Conservation (phyloP, 805 yeast genomes). For the Candida nemodendra region DNA sequence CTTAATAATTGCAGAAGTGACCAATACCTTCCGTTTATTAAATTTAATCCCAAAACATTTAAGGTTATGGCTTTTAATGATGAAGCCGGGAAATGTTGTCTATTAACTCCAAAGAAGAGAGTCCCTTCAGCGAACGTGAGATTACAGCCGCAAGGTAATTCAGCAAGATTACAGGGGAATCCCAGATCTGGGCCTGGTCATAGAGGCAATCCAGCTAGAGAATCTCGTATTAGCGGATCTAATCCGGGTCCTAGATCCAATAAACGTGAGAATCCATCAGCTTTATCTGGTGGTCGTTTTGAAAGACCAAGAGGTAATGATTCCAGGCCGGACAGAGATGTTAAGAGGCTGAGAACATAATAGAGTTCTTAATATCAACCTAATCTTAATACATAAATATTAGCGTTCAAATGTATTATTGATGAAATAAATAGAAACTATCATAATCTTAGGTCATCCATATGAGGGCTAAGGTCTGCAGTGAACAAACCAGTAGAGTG, state of each 20-base stretch:
- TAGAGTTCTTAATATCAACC: background rate
- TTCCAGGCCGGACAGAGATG: conserved; percentile 5
- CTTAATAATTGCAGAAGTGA: conserved; percentile 28
- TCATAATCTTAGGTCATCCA: conserved; percentile 3
- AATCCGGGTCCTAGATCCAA: background rate
- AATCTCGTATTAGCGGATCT: background rate
- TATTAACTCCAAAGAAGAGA: conserved; percentile 13
- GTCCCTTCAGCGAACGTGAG: conserved; percentile 3
- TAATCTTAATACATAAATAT: too few species aligned
- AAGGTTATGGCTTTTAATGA: conserved; percentile 21
- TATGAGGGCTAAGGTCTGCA: background rate
- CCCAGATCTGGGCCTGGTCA: conserved; percentile 3
- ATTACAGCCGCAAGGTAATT: conserved; percentile 1
- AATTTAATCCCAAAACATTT: conserved; percentile 19
- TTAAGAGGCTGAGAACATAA: conserved; percentile 8
- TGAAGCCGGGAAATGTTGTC: conserved; percentile 14
- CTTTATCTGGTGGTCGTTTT: background rate
- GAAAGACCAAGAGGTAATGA: conserved; percentile 1
- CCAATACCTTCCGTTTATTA: conserved; percentile 14
- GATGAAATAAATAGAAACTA: too few species aligned
- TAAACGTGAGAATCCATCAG: background rate
- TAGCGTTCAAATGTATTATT: background rate
- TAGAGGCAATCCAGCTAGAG: background rate
- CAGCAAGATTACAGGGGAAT: background rate
- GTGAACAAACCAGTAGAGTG: background rate